Percentiles rank a stretch among this genome's conserved stretches.
Evolutionary conservation across 1,284 basidiomycete species (phyloP).

Genomic region (Marasmius tenuissimus): DNA sequence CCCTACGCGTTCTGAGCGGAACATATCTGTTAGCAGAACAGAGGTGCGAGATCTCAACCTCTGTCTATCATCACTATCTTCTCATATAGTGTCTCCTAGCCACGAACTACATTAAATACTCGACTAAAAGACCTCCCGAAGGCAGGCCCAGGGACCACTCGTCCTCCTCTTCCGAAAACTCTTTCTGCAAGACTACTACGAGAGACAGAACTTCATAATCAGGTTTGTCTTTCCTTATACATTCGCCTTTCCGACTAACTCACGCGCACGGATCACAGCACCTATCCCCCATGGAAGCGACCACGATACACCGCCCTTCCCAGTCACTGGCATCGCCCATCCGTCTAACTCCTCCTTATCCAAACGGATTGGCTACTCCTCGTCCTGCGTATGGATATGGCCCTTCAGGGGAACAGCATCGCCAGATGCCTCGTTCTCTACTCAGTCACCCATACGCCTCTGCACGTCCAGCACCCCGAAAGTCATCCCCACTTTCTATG

Average conservation of each 20-base stretch:
- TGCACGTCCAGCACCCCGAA: not conserved
- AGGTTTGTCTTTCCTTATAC: not conserved
- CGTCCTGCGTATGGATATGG: not conserved
- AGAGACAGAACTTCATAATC: not conserved
- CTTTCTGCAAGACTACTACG: not conserved
- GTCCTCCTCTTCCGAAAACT: not conserved
- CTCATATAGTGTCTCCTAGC: not conserved
- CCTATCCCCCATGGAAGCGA: not conserved
- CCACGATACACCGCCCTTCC: not conserved
- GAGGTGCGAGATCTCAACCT: not conserved
- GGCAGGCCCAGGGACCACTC: slow-evolving; percentile 1
- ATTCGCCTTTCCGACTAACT: not conserved
- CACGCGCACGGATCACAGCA: not conserved
- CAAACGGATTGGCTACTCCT: not conserved
- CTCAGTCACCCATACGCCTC: not conserved
- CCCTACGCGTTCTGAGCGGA: not conserved
- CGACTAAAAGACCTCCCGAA: not conserved
- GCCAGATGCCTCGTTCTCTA: not conserved
- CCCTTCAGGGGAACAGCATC: not conserved
- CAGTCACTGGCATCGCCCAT: not conserved
- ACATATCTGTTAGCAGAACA: not conserved
- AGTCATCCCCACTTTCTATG: not conserved
- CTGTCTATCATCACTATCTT: not conserved
- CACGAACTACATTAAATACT: not conserved
- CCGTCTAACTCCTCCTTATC: not conserved